Evolutionary conservation across 345 rosid species (phyloP), one percentile per base, ranked within the genome.

Genomic region (Psidium guajava): DNA sequence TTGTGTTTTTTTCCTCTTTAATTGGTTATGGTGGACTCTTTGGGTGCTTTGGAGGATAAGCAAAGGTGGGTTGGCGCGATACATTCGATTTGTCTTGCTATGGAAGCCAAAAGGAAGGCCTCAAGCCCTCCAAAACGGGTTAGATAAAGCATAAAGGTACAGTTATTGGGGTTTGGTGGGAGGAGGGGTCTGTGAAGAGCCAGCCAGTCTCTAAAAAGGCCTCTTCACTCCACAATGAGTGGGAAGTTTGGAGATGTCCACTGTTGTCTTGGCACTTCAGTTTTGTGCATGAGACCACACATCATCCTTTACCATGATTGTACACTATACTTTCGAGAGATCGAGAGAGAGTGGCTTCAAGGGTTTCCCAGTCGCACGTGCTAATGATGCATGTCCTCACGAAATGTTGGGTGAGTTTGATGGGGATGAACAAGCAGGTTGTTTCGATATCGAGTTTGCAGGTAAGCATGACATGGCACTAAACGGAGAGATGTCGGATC

Each of bases 1-100:
- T 57, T 42, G 83, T 54, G 5, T 52, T 22, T 6, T 55, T 18
- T 83, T 54, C 77, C 47, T 69, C 47, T 36, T 40, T 69, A 69
- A 69, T 69, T 69, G 77, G 77, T 69, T 69, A 18, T 36, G 80
- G 80, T 54, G 42, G 85, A 73, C 54, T 82, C 81, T 10, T 54
- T 93, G 90, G 93, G 91, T 95, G 95, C 92, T 95, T 96, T 96
- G 94, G 90, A 91, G 93, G 89, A 84, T 92, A 96, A 96, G 99
- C 98, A 96, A 96, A 90, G 95, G 91, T 87, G 92, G 82, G 85
- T 85, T 87, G 24, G 56, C 82, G 53, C 42, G 57, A 28, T 13
- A 90, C 69, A 84, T 86, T 89, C 88, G 93, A 92, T 91, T 89
- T 91, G 89, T 84, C 98, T 95, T 96, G 91, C 84, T 85, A 84